Evolutionary conservation across 148 eudicot genomes (phyloP).

Genomic region (Rhododendron henanense): DNA sequence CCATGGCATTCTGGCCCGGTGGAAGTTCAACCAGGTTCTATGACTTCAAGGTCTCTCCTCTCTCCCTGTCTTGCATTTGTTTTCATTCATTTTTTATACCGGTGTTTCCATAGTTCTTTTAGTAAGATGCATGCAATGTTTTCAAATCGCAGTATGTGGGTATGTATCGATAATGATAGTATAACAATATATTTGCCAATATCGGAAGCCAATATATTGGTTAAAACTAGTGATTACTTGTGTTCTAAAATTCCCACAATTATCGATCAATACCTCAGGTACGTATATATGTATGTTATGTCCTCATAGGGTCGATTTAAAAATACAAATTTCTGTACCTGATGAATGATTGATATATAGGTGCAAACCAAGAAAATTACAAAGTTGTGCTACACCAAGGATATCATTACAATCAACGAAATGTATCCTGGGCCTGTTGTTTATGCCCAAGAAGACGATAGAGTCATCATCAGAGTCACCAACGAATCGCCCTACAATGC

Average conservation of each 20-base stretch:
- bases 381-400: slow-evolving; percentile 40
- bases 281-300: not conserved
- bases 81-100: not conserved
- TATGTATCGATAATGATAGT: not conserved
- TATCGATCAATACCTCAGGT: not conserved
- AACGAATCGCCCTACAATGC: slow-evolving; percentile 53
- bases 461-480: slow-evolving; percentile 36
- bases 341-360: not conserved
- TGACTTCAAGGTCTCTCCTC: slow-evolving; percentile 42
- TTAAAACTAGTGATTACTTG: not conserved
- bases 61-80: not conserved
- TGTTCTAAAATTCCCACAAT: not conserved
- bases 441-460: slow-evolving; percentile 55
- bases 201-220: not conserved
- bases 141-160: not conserved
- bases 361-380: slow-evolving; percentile 39
- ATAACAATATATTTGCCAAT: not conserved
- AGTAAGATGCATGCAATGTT: not conserved
- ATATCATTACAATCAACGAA: slow-evolving; percentile 42
- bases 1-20: slow-evolving; percentile 17
- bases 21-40: slow-evolving; percentile 44
- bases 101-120: not conserved
- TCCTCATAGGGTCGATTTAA: not conserved
- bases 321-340: not conserved
- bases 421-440: slow-evolving; percentile 58